Conservation (phyloP, 2,329 filamentous ascomycete species). For the Alternaria longipes region DNA sequence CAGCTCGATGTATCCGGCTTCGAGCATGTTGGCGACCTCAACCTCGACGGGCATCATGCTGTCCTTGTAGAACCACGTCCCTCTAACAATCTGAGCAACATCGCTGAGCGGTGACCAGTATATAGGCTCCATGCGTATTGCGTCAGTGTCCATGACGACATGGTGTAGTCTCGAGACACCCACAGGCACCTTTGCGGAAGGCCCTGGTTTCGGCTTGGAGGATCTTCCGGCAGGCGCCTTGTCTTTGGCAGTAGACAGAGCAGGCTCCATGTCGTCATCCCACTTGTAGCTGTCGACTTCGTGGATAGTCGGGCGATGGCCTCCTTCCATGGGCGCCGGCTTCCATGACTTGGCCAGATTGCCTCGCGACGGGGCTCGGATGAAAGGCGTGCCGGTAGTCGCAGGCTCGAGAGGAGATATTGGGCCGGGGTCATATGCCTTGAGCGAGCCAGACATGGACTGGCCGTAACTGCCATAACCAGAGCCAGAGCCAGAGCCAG, state of each 20-base stretch:
- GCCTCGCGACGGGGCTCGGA: constrained; percentile 58
- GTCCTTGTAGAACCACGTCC: constrained; percentile 97
- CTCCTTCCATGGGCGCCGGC: constrained; percentile 34
- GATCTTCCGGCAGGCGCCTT: constrained; percentile 34
- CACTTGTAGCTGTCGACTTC: constrained; percentile 60
- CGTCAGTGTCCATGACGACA: constrained; percentile 75
- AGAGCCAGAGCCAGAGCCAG: constrained; percentile 39
- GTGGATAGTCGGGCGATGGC: constrained; percentile 49
- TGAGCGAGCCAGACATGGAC: constrained; percentile 40
- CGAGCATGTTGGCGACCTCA: constrained; percentile 87
- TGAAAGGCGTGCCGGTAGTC: constrained; percentile 62
- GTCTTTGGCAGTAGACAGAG: constrained; percentile 41
- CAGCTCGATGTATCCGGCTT: constrained; percentile 87
- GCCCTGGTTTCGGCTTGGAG: constrained; percentile 43
- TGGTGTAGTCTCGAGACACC: constrained; percentile 90
- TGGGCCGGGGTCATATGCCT: constrained; percentile 42
- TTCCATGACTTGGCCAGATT: constrained; percentile 41
- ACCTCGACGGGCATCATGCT: constrained; percentile 91
- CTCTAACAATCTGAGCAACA: constrained; percentile 79
- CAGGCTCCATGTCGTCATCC: constrained; percentile 55
- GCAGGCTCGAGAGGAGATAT: constrained; percentile 42
- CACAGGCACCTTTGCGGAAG: constrained; percentile 74
- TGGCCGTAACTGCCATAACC: constrained; percentile 33
- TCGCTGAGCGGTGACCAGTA: constrained; percentile 98
- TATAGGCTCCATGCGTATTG: constrained; percentile 85